phyloP scores from a whole-genome alignment of 139 green algal species.

The Auxenochlorella pyrenoidosa region DNA sequence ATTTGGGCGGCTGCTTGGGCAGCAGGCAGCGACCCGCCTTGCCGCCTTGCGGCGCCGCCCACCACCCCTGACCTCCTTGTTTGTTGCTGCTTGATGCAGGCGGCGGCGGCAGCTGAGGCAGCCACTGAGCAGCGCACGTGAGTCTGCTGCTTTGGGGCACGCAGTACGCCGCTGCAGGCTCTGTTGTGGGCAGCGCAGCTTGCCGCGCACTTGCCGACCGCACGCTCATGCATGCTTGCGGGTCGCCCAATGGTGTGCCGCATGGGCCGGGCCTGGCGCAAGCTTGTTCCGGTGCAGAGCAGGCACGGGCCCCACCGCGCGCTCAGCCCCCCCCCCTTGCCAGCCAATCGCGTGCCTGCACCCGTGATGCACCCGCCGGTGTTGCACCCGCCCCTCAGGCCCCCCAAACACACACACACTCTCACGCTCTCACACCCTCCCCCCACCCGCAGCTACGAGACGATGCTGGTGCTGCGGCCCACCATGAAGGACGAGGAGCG shows the following conservation, averaged over 20 bases:
- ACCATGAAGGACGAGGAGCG: slow-evolving; percentile 82
- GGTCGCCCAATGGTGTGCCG: no score
- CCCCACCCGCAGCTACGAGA: slow-evolving; percentile 80
- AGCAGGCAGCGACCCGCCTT: no score
- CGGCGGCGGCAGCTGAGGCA: slow-evolving; percentile 9
- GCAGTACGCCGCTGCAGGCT: no score
- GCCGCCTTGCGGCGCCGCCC: no score
- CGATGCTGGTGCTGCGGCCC: slow-evolving; percentile 88
- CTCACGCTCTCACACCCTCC: not conserved
- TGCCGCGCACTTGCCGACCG: not conserved
- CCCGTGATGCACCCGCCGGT: no score
- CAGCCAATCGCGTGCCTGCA: not conserved
- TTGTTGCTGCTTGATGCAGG: not conserved
- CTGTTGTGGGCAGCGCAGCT: not conserved
- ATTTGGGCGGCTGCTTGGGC: no score
- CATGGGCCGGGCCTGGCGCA: not conserved
- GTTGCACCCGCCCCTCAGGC: not conserved
- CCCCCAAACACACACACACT: not conserved
- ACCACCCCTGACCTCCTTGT: no score
- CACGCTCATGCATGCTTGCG: no score
- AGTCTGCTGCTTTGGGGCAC: not conserved
- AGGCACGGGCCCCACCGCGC: not conserved
- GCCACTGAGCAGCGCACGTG: slow-evolving; percentile 18
- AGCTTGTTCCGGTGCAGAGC: no score
- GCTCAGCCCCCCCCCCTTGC: not conserved